Evolutionary conservation across 768 basidiomycete species (phyloP).

Genomic region (Hypsizygus marmoreus): DNA sequence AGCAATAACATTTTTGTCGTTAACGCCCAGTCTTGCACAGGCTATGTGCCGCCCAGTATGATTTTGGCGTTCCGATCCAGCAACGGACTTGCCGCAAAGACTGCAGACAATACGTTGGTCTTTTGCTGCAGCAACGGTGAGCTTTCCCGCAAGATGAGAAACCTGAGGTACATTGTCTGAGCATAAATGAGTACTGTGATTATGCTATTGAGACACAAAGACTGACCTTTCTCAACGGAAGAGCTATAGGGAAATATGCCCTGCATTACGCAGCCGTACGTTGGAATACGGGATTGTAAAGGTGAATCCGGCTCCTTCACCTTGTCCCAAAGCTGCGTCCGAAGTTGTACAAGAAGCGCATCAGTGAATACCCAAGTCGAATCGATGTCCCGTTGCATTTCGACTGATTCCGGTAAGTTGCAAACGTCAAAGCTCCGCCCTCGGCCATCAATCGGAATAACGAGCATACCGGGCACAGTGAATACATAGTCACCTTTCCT

Average conservation of each 20-base stretch:
- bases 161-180: neutral
- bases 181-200: neutral
- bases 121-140: neutral
- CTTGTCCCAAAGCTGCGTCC: neutral
- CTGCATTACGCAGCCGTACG: neutral
- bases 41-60: conserved; percentile 22
- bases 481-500: no score
- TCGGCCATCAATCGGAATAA: neutral
- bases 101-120: conserved; percentile 6
- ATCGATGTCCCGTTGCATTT: neutral
- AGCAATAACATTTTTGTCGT: conserved; percentile 3
- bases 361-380: neutral
- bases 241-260: neutral
- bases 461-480: no score
- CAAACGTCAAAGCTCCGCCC: neutral
- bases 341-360: neutral
- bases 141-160: neutral
- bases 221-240: neutral
- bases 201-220: neutral
- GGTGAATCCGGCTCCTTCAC: neutral
- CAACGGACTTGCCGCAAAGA: conserved; percentile 8
- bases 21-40: conserved; percentile 1
- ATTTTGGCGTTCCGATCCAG: conserved; percentile 12
- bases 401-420: neutral
- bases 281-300: neutral